These are phyloP conservation scores for Artemisia annua DNA, from an alignment of 129 eudicot genomes.

Conservation along the genomic window DNA sequence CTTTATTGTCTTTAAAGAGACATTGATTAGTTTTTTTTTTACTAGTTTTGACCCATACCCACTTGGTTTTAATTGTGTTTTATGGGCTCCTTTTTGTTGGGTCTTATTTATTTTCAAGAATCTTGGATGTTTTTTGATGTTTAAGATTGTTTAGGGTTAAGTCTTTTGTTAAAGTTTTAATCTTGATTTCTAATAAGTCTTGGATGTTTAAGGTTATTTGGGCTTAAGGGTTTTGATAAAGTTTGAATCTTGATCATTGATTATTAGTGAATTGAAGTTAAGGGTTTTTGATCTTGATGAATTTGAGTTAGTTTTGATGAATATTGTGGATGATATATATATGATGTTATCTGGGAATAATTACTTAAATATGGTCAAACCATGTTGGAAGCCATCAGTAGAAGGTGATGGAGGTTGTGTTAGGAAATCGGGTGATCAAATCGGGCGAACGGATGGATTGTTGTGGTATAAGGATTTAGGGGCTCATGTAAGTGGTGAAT, in stretches of 20 bases:
- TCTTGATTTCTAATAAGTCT: constrained; percentile 21
- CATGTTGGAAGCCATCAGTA: constrained; percentile 77
- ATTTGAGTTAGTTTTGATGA: constrained; percentile 33
- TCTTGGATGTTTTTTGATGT: background rate
- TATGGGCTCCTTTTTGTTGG: background rate
- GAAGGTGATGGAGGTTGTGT: constrained; percentile 46
- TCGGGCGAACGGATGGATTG: constrained; percentile 74
- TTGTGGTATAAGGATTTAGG: constrained; percentile 88
- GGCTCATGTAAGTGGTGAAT: constrained; percentile 73
- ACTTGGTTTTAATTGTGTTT: constrained; percentile 27
- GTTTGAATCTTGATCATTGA: constrained; percentile 19
- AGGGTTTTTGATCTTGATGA: constrained; percentile 6
- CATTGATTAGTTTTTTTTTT: constrained; percentile 19
- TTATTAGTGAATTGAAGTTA: constrained; percentile 5
- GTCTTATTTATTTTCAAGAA: background rate
- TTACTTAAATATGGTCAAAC: constrained; percentile 58
- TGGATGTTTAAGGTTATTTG: constrained; percentile 14
- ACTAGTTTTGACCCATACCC: constrained; percentile 62
- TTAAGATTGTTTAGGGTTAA: background rate
- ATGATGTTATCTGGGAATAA: constrained; percentile 43
- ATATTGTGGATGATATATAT: constrained; percentile 37
- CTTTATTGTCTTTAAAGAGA: constrained; percentile 38
- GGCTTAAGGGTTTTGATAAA: constrained; percentile 8
- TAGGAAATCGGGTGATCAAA: constrained; percentile 43
- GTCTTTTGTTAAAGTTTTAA: constrained; percentile 35